A percentile compares a stretch with the other conserved stretches of the same genome.
phyloP scores from a whole-genome alignment of 2,329 filamentous ascomycete genomes.

The Fusarium goolgardi region DNA sequence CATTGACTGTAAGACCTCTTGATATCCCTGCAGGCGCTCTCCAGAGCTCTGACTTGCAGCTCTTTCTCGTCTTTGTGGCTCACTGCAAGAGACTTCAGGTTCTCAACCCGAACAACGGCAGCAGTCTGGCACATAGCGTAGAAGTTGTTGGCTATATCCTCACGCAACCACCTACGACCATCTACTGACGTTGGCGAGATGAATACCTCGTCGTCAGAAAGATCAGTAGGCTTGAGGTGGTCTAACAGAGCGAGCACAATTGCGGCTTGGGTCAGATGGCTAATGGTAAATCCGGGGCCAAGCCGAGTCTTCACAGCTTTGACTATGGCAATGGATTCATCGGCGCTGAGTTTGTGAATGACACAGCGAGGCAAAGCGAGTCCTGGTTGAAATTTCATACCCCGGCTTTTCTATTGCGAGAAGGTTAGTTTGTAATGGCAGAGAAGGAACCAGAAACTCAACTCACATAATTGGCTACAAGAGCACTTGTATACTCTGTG shows the following conservation, averaged over 20 bases:
- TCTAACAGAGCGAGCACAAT: not conserved
- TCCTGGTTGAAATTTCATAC: not conserved
- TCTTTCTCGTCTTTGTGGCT: not conserved
- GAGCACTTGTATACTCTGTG: not conserved
- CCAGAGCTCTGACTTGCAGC: not conserved
- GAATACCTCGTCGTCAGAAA: not conserved
- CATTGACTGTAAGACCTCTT: not conserved
- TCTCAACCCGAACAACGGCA: not conserved
- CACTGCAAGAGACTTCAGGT: not conserved
- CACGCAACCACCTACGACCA: not conserved
- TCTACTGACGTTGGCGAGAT: not conserved
- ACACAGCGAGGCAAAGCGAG: not conserved
- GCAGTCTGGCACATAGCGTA: not conserved
- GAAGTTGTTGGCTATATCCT: not conserved
- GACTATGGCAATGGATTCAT: not conserved
- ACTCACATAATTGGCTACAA: not conserved
- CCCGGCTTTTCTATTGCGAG: not conserved
- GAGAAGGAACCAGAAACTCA: fast-evolving
- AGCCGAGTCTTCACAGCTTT: not conserved
- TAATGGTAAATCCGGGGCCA: not conserved
- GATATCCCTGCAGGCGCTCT: not conserved
- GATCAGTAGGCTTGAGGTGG: not conserved
- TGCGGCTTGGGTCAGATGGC: not conserved
- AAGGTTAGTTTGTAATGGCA: not conserved
- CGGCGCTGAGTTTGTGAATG: not conserved